A percentile compares a stretch with the other conserved stretches of the same genome.
These are phyloP conservation scores for Melampsora larici-populina DNA, from an alignment of 1,284 basidiomycete genomes.

Conservation along the genomic window DNA sequence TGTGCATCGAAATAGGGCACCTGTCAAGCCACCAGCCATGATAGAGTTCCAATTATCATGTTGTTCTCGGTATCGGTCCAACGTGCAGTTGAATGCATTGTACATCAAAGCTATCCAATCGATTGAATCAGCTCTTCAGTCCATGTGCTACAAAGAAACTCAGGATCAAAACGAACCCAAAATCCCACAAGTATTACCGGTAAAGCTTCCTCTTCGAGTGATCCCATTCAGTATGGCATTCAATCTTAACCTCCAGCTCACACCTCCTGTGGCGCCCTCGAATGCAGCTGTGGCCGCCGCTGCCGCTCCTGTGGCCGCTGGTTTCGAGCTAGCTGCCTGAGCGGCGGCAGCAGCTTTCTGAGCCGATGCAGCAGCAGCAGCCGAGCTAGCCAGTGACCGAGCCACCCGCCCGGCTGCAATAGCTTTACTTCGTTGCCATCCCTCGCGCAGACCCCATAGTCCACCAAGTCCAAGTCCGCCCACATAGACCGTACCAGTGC, in stretches of 20 bases:
- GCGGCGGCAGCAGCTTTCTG: no score
- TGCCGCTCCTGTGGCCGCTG: slow-evolving; percentile 44
- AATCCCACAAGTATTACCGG: slow-evolving; percentile 97
- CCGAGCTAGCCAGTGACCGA: slow-evolving; percentile 40
- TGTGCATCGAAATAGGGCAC: slow-evolving; percentile 88
- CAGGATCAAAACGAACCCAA: slow-evolving; percentile 64
- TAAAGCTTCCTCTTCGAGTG: slow-evolving; percentile 91
- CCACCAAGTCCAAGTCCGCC: slow-evolving; percentile 89
- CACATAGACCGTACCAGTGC: slow-evolving; percentile 97
- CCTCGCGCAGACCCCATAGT: slow-evolving; percentile 92
- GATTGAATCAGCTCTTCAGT: background rate
- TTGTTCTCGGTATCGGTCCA: slow-evolving; percentile 74
- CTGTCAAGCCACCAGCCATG: slow-evolving; percentile 84
- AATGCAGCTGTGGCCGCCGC: slow-evolving; percentile 43
- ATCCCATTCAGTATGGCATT: slow-evolving; percentile 96
- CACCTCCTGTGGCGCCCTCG: slow-evolving; percentile 25
- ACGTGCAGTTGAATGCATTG: slow-evolving; percentile 90
- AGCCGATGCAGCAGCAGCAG: slow-evolving; percentile 41
- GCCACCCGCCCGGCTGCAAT: slow-evolving; percentile 41
- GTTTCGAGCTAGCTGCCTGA: slow-evolving; percentile 42
- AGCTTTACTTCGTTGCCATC: slow-evolving; percentile 68
- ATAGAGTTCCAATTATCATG: slow-evolving; percentile 90
- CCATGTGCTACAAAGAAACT: background rate
- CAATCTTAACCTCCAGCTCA: slow-evolving; percentile 69
- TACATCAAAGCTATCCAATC: slow-evolving; percentile 77